Evolutionary conservation across 352 stramenopile species (phyloP).

Genomic region (Phytophthora pisi): DNA sequence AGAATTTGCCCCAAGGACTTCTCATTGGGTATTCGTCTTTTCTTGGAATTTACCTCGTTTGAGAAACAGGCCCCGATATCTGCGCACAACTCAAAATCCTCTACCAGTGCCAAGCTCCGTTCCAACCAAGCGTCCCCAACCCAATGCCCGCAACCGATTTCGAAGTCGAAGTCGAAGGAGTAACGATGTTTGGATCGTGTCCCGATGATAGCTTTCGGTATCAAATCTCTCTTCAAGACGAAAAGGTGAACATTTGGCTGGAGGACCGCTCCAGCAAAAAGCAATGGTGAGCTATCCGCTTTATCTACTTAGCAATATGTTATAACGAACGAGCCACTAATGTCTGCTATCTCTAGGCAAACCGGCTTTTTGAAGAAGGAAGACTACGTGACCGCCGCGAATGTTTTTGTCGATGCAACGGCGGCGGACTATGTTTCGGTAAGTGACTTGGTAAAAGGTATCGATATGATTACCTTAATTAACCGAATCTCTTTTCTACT

Average conservation of each 20-base stretch:
- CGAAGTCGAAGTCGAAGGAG: constrained; percentile 2
- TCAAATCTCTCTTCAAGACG: constrained; percentile 4
- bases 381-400: constrained; percentile 22
- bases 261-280: constrained; percentile 20
- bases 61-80: not conserved
- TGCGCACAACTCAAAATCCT: not conserved
- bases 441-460: not conserved
- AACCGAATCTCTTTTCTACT: not conserved
- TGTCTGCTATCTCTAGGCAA: constrained; percentile 13
- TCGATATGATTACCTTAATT: no score
- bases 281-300: constrained; percentile 8
- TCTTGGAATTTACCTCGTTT: no score
- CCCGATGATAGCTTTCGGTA: constrained; percentile 10
- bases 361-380: constrained; percentile 23
- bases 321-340: not conserved
- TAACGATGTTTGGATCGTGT: constrained; percentile 8
- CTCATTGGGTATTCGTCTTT: no score
- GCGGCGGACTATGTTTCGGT: constrained; percentile 24
- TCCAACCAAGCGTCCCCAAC: not conserved
- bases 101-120: not conserved
- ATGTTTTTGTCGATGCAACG: constrained; percentile 24
- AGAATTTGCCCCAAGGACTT: no score
- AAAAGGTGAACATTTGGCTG: constrained; percentile 14
- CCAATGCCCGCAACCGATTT: not conserved
- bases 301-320: no score